These are phyloP conservation scores for Pseudisothecium myosuroides DNA, from an alignment of 225 moss, liverwort and hornwort genomes.

Conservation along the genomic window DNA sequence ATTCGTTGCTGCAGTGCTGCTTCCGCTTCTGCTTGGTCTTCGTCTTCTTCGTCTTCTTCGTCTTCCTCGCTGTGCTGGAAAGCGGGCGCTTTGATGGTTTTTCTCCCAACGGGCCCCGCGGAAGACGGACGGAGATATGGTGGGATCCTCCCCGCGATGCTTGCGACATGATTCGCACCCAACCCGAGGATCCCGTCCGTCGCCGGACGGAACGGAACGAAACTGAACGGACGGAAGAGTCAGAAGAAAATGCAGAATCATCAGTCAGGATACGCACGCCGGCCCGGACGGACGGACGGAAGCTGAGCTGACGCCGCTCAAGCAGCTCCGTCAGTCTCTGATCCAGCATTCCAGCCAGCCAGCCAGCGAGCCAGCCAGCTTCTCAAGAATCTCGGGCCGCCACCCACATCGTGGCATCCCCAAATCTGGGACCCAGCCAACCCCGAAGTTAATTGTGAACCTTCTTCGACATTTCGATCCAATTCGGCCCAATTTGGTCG, in stretches of 20 bases:
- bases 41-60: not conserved
- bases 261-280: not conserved
- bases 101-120: not conserved
- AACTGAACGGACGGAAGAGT: not conserved
- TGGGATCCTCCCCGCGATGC: not conserved
- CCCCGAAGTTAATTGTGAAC: not conserved
- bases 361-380: too few species aligned
- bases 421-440: not conserved
- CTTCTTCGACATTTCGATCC: not conserved
- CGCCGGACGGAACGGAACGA: too few species aligned
- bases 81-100: not conserved
- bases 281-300: not conserved
- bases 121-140: not conserved
- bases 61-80: not conserved
- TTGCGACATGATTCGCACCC: slow-evolving; percentile 13
- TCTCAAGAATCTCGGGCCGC: slow-evolving; percentile 3
- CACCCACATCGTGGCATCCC: not conserved
- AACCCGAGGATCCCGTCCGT: not conserved
- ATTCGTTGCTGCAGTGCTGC: not conserved
- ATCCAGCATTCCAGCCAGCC: not conserved
- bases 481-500: not conserved
- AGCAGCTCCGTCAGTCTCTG: not conserved
- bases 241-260: not conserved
- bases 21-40: not conserved
- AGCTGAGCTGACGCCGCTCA: not conserved